A percentile compares a stretch with the other conserved stretches of the same genome.
These are phyloP conservation scores for Aspergillus wentii DNA, from an alignment of 495 filamentous ascomycete species.

Conservation along the genomic window DNA sequence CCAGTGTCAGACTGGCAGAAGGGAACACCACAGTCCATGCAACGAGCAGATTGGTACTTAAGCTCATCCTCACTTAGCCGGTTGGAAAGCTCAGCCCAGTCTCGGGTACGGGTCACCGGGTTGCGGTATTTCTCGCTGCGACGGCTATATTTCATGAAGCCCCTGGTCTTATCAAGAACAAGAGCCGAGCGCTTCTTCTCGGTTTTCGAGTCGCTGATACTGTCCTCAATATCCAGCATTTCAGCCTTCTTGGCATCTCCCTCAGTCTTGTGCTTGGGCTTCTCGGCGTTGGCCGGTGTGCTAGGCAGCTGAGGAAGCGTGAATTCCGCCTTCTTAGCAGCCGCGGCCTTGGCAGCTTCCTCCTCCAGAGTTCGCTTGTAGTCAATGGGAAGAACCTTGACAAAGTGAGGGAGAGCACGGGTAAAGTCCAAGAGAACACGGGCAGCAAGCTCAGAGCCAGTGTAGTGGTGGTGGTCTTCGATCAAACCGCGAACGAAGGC, in stretches of 20 bases:
- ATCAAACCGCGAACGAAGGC: conserved; percentile 91
- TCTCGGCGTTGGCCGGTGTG: conserved; percentile 45
- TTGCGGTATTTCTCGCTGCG: conserved; percentile 93
- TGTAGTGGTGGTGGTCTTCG: conserved; percentile 99
- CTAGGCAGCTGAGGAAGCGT: conserved; percentile 74
- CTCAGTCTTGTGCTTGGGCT: conserved; percentile 56
- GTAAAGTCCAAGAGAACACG: conserved; percentile 96
- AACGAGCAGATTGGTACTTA: conserved; percentile 97
- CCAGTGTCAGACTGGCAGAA: conserved; percentile 98
- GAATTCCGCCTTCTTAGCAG: conserved; percentile 79
- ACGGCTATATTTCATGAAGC: conserved; percentile 98
- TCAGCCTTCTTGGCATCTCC: conserved; percentile 67
- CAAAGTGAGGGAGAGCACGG: conserved; percentile 83
- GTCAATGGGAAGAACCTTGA: conserved; percentile 93
- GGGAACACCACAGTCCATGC: conserved; percentile 99
- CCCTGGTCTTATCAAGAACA: conserved; percentile 94
- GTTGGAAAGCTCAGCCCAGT: conserved; percentile 91
- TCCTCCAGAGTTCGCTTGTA: conserved; percentile 94
- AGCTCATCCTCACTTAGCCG: conserved; percentile 94
- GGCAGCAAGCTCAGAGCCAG: conserved; percentile 93
- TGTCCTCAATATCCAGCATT: conserved; percentile 94
- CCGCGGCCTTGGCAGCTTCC: conserved; percentile 78
- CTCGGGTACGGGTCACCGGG: conserved; percentile 78
- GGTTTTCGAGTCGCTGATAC: conserved; percentile 73
- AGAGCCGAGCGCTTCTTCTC: conserved; percentile 93